Base-by-base conservation (phyloP, 129 eudicot species). In the Saposhnikovia divaricata region DNA sequence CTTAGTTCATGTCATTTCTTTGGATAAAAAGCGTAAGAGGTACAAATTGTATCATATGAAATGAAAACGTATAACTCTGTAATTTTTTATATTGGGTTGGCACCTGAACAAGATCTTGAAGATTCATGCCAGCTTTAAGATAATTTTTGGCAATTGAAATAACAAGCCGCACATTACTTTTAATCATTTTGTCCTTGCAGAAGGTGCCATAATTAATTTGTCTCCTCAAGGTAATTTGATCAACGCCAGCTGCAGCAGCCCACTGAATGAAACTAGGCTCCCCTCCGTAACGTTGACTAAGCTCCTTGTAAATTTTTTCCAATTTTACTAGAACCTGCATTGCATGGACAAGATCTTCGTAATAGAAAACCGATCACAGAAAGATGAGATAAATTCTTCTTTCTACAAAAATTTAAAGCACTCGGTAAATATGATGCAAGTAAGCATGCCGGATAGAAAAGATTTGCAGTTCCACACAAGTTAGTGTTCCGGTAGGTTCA, bases 21-120 rank as follows among this genome's bases (percentile, higher is more conserved):
- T 34, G 23, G 42, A 68, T 31, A 31, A 68, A 66, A 34, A 68
- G 21, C 23, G 23, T 14, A 2, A 13, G 3, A 68, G 73, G 19
- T 4, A 68, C 10, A 13, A 68, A 31, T 0, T 34, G 9, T 19
- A 31, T 31, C 23, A 39, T 18, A 71, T 71, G 16, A 19, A 18
- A 71, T 28, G 40, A 38, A 39, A 71, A 37, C 40, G 13, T 16
- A 16, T 34, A 34, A 19, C n/a, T 37, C 11, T 71, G 19, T 71
- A 16, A 19, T 37, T 71, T 37, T 71, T 13, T 38, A 71, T 59
- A 38, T 8, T 61, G 51, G 57, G 39, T 85, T 25, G 69, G 69
- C 69, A 95, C 99, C 96, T 92, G 99, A 85, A 95, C 96, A 70
- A 95, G 91, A 90, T 95, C 99, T 77, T 89, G 96, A 74, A 95